phyloP scores from a whole-genome alignment of 371 early-diverging fungal species.

The Haplosporangium sp. region DNA sequence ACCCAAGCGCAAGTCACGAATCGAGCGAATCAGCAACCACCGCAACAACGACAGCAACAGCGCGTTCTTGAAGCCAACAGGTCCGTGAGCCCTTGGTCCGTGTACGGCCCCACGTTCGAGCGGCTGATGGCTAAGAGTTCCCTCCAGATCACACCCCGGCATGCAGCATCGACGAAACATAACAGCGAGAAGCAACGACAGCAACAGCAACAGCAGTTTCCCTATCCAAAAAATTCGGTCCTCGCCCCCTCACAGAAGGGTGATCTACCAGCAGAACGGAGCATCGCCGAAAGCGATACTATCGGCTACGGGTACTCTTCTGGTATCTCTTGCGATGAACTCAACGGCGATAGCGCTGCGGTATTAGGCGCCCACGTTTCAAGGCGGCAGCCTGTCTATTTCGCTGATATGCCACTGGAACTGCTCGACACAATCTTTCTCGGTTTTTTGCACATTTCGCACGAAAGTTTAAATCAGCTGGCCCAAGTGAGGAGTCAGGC shows the following conservation, averaged over 20 bases:
- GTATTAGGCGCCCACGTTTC: background rate
- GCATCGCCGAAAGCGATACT: too few species aligned
- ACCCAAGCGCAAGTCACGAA: background rate
- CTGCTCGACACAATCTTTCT: slow-evolving; percentile 26
- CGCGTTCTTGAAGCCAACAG: background rate
- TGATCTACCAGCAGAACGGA: too few species aligned
- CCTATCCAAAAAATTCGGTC: slow-evolving; percentile 17
- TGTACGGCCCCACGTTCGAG: slow-evolving; percentile 12
- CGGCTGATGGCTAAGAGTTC: background rate
- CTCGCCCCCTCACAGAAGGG: background rate
- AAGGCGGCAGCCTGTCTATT: slow-evolving; percentile 16
- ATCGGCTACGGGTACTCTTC: background rate
- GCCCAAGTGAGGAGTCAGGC: slow-evolving; percentile 19
- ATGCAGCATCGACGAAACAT: background rate
- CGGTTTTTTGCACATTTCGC: slow-evolving; percentile 17
- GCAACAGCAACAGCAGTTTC: background rate
- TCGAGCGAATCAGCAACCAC: background rate
- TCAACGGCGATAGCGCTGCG: background rate
- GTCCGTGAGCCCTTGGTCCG: slow-evolving; percentile 4
- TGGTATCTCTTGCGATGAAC: slow-evolving; percentile 3
- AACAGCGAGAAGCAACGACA: background rate
- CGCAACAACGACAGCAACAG: background rate
- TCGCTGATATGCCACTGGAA: slow-evolving; percentile 34
- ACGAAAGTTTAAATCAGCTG: slow-evolving; percentile 13
- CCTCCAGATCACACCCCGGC: background rate